Evolutionary conservation across 108 stramenopile genomes (phyloP).

Genomic region (Chaetoceros muelleri): DNA sequence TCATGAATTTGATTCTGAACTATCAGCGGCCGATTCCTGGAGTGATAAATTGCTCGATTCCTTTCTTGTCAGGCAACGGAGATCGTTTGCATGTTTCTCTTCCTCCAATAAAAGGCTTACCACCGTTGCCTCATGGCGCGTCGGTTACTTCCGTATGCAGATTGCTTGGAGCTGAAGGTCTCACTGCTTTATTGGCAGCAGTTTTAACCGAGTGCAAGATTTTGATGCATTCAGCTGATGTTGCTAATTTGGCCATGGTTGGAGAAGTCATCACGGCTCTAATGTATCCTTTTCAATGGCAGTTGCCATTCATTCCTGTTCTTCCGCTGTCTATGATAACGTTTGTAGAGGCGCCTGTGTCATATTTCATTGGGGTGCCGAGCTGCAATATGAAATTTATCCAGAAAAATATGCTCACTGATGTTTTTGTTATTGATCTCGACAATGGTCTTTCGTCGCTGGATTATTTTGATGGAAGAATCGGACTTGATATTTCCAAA

Average conservation of each 20-base stretch:
- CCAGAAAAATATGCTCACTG: conserved; percentile 51
- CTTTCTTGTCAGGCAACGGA: conserved; percentile 46
- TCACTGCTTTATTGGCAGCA: conserved; percentile 67
- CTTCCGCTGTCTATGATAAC: conserved; percentile 73
- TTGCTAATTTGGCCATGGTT: conserved; percentile 76
- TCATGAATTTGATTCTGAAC: conserved; percentile 60
- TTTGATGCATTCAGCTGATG: conserved; percentile 66
- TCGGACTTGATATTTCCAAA: conserved; percentile 22
- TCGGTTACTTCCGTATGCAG: conserved; percentile 63
- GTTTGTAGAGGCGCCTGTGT: conserved; percentile 75
- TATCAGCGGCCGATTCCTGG: conserved; percentile 69
- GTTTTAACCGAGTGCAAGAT: conserved; percentile 79
- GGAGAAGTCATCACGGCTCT: conserved; percentile 77
- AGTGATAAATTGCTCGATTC: conserved; percentile 76
- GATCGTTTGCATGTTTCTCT: conserved; percentile 61
- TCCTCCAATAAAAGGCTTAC: conserved; percentile 54
- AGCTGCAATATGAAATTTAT: conserved; percentile 43
- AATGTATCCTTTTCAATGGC: conserved; percentile 79
- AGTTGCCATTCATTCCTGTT: conserved; percentile 77
- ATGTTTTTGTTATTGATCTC: conserved; percentile 76
- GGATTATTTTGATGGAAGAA: conserved; percentile 36
- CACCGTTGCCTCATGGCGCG: conserved; percentile 67
- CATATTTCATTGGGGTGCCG: conserved; percentile 71
- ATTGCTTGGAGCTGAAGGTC: conserved; percentile 64
- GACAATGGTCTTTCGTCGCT: conserved; percentile 52